Base-by-base conservation (phyloP, 805 yeast genomes). In the Yarrowia sp. region DNA sequence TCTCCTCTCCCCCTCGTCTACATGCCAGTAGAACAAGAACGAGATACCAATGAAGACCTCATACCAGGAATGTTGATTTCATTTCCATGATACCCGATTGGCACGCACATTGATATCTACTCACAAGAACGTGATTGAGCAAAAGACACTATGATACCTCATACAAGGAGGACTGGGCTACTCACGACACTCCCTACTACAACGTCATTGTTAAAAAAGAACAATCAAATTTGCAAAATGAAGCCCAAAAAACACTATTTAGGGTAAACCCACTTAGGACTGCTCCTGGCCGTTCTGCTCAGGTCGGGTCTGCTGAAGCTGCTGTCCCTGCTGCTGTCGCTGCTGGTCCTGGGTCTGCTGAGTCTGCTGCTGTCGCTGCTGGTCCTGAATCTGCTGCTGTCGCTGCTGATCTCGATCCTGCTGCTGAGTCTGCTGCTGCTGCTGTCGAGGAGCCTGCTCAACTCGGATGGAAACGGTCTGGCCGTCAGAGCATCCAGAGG, bases 401-500 rank as follows among this genome's bases (percentile, higher is more conserved):
- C 28, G 59, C 58, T 44, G 41, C 64, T 56, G 56, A 12, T 36
- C 7, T 41, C 36, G 61, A 3, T 26, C 30, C 30, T 26, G 30
- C 35, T 32, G 14, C 35, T 32, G 35, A 32, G 16, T 24, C 62
- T 52, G 51, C 56, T 44, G 62, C 38, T 22, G 40, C 66, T 44
- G 52, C 49, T 36, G 44, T 62, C 33, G 62, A 52, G 38, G 65
- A 52, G 24, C 67, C 43, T 52, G 56, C 56, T 49, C 56, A 16
- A 49, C 40, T 21, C 56, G 56, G 40, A 49, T 49, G 28, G 56
- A 19, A 58, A 62, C 16, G 59, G 68, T 8, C 65, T 40, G 43
- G 66, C 43, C 19, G 64, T 58, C 30, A 44, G 63, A 19, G 65
- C 65, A 58, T 56, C 64, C 56, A 67, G 48, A 51, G 61, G 70